Base-by-base conservation (phyloP, 306 rosid genomes). In the Casuarina glauca region DNA sequence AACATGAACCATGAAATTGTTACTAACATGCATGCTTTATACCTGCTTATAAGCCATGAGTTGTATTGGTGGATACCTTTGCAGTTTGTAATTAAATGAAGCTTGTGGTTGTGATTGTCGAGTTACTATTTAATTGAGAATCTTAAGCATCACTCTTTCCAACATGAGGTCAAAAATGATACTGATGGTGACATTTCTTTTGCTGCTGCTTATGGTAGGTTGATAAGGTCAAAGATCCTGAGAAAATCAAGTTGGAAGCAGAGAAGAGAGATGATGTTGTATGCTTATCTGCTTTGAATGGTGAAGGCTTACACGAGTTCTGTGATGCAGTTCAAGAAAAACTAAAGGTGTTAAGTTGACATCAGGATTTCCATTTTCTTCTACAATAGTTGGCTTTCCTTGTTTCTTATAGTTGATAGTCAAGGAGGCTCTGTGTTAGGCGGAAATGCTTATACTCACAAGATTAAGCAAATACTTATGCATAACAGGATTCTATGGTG, bases 231-330 rank as follows among this genome's bases (percentile, higher is more conserved):
- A 87, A 87, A 38, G 77, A 87, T 86, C 98, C 94, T 52, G 83
- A 84, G 70, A 87, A 79, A 74, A 57, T 90, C 32, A 90, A 84
- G 83, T 78, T 71, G 72, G 97, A 95, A 79, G 97, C 97, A 39
- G 89, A 85, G 76, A 78, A 85, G 84, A 89, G 93, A 89, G 93
- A 74, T 10, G 96, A 91, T 79, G 89, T 91, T 66, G 90, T 90
- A 41, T 96, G 98, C 86, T 81, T 91, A 80, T 95, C 97, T 82
- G 99, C 99, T 19, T 72, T 91, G 72, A 90, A 66, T 62, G 97
- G 94, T 11, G 85, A 88, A 43, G 97, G 98, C 62, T 54, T 96
- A 84, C 76, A 80, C 44, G 90, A 91, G 72, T 96, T 93, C 78
- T 91, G 98, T 61, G 36, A 87, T 80, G 93, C 93, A 26, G 93